Evolutionary conservation across 352 stramenopile species (phyloP).

Genomic region (Stramenopiles sp.): DNA sequence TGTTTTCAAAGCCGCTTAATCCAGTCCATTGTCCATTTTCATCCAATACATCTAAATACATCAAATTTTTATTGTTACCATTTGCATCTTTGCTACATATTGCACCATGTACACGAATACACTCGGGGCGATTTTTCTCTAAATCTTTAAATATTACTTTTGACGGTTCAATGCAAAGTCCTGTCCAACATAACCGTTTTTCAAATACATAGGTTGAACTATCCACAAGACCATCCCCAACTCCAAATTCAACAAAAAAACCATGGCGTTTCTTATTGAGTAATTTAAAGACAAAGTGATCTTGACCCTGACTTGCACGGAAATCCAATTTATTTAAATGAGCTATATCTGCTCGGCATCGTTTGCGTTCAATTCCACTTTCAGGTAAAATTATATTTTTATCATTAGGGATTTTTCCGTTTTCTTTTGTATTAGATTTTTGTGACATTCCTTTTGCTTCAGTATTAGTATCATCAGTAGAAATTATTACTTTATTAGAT

Average conservation of each 20-base stretch:
- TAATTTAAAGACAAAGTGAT: neutral
- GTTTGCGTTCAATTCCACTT: neutral
- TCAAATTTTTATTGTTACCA: neutral
- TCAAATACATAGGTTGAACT: neutral
- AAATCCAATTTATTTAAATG: neutral
- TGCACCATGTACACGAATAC: neutral
- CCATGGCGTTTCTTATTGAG: neutral
- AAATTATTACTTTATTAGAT: no score
- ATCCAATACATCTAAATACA: neutral
- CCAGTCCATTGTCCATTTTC: constrained; percentile 1
- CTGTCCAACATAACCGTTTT: neutral
- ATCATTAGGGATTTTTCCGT: no score
- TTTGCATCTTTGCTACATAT: no score
- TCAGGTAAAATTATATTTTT: neutral
- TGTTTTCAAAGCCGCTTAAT: neutral
- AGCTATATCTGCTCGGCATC: neutral
- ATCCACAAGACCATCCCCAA: neutral
- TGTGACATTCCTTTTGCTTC: no score
- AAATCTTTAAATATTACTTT: neutral
- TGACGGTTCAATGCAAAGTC: neutral
- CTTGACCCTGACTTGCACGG: neutral
- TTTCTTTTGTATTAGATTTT: no score
- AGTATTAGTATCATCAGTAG: no score
- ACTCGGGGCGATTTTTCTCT: neutral
- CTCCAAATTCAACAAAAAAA: constrained; percentile 4